Conservation (phyloP, 2,329 filamentous ascomycete species). For the Ciborinia camelliae region DNA sequence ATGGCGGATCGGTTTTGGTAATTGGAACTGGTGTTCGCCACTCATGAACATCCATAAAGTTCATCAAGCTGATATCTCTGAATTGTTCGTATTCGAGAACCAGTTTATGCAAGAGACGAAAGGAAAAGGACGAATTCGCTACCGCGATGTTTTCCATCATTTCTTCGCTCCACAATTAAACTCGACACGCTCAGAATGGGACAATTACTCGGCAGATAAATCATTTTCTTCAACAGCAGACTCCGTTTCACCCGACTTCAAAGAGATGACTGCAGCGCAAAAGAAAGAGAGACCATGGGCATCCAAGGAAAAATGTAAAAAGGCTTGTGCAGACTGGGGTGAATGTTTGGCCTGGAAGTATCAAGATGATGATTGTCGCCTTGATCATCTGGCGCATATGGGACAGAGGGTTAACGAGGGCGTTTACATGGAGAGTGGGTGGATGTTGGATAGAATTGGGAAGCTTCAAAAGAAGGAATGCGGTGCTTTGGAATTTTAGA, state of each 20-base stretch:
- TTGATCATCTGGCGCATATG: constrained; percentile 22
- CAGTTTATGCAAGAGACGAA: constrained; percentile 18
- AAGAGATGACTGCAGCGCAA: background rate
- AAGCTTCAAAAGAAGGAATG: constrained; percentile 19
- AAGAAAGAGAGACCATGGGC: constrained; percentile 21
- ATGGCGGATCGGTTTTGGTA: constrained; percentile 21
- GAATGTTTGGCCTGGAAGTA: constrained; percentile 25
- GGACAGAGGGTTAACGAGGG: constrained; percentile 20
- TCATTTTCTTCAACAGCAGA: constrained; percentile 17
- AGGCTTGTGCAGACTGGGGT: constrained; percentile 23
- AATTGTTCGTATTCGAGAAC: constrained; percentile 21
- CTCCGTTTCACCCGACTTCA: background rate
- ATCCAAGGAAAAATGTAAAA: constrained; percentile 18
- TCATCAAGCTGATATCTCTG: constrained; percentile 22
- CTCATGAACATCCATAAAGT: constrained; percentile 25
- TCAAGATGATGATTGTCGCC: constrained; percentile 21
- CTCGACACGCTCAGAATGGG: constrained; percentile 17
- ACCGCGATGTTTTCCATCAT: constrained; percentile 21
- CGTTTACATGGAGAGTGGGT: constrained; percentile 24
- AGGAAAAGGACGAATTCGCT: constrained; percentile 18
- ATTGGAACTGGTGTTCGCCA: constrained; percentile 22
- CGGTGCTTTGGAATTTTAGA: constrained; percentile 17
- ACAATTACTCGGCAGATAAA: constrained; percentile 22
- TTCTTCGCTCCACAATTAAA: constrained; percentile 4
- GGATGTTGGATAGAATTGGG: constrained; percentile 26